These are phyloP conservation scores for Chrysanthemum seticuspe DNA, from an alignment of 129 eudicot species.

Conservation along the genomic window DNA sequence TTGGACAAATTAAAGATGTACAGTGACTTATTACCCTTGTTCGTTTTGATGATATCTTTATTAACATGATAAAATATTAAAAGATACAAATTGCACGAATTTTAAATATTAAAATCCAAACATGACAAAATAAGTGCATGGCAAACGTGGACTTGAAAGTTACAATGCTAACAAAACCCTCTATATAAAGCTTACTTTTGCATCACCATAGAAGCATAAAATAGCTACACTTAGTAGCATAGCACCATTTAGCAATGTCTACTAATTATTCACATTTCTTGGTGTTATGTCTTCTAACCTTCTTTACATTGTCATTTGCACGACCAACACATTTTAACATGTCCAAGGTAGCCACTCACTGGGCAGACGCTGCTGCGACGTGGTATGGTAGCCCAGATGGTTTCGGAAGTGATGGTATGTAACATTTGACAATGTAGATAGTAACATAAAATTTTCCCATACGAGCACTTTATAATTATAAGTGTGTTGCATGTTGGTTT, in stretches of 20 bases:
- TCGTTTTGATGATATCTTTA: not conserved
- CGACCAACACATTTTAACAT: conserved; percentile 51
- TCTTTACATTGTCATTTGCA: conserved; percentile 36
- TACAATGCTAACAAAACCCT: conserved; percentile 23
- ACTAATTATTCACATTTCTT: conserved; percentile 28
- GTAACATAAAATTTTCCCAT: not conserved
- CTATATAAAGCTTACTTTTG: conserved; percentile 30
- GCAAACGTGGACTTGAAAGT: conserved; percentile 46
- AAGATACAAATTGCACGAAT: not conserved
- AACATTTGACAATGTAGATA: not conserved
- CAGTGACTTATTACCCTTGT: not conserved
- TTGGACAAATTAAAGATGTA: not conserved
- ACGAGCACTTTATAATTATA: not conserved
- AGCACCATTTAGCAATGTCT: conserved; percentile 27
- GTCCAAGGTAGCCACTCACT: conserved; percentile 47
- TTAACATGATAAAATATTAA: not conserved
- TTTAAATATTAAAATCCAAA: conserved; percentile 9
- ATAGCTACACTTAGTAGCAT: conserved; percentile 19
- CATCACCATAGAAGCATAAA: conserved; percentile 19
- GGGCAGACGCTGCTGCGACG: conserved; percentile 77
- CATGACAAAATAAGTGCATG: conserved; percentile 32
- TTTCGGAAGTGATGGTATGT: conserved; percentile 80
- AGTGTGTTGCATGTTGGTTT: conserved; percentile 19
- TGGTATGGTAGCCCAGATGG: conserved; percentile 89
- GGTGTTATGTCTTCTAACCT: conserved; percentile 31